Conservation (phyloP, 2,329 filamentous ascomycete species). For the Phaeosphaeriaceae sp. region DNA sequence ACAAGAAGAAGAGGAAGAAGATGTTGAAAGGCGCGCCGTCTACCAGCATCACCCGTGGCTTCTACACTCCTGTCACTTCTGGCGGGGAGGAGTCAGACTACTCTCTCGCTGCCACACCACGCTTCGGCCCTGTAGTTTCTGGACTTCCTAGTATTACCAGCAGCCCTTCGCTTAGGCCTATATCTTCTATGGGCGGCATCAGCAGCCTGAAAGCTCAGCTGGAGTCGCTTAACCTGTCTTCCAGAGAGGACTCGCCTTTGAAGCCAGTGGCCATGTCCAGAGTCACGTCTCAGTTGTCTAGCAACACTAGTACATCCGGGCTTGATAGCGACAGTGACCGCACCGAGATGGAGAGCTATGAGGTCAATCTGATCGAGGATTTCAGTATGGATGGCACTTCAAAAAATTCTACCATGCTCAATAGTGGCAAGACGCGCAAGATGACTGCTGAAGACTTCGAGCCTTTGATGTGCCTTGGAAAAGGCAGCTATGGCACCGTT, state of each 20-base stretch:
- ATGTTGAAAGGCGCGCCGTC: constrained; percentile 40
- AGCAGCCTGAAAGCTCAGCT: constrained; percentile 82
- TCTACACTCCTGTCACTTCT: constrained; percentile 59
- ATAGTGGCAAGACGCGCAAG: constrained; percentile 69
- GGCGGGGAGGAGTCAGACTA: constrained; percentile 64
- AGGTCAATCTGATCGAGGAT: constrained; percentile 82
- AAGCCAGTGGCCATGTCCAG: constrained; percentile 45
- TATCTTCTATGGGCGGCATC: constrained; percentile 69
- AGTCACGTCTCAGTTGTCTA: constrained; percentile 55
- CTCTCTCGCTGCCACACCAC: constrained; percentile 50
- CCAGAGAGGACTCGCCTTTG: constrained; percentile 63
- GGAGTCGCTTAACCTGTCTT: constrained; percentile 73
- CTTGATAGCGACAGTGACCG: constrained; percentile 68
- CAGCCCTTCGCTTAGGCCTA: constrained; percentile 58
- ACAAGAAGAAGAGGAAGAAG: constrained; percentile 48
- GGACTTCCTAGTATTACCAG: constrained; percentile 59
- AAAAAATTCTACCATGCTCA: constrained; percentile 41
- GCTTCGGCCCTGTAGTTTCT: constrained; percentile 49
- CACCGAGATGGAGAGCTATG: constrained; percentile 81
- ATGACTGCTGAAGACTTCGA: constrained; percentile 94
- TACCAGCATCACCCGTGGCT: constrained; percentile 52
- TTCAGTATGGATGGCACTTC: constrained; percentile 69
- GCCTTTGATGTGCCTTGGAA: constrained; percentile 87
- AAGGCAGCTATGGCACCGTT: constrained; percentile 95
- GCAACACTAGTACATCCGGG: constrained; percentile 63